These are phyloP conservation scores for Scedosporium minutisporum DNA, from an alignment of 2,329 filamentous ascomycete genomes.

Conservation along the genomic window DNA sequence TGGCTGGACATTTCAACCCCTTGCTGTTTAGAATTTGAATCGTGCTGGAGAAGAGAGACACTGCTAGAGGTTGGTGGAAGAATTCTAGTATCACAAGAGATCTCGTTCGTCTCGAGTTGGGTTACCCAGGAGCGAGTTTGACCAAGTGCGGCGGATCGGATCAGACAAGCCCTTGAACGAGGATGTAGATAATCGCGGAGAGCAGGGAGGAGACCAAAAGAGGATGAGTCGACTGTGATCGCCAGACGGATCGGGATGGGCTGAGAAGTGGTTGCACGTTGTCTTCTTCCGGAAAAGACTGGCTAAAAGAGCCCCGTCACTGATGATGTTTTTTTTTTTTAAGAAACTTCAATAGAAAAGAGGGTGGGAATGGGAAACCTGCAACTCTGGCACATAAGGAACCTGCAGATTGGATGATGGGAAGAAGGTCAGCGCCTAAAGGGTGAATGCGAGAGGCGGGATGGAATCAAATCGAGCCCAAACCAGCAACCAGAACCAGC, in stretches of 20 bases:
- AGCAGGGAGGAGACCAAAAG: neutral
- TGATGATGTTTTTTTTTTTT: neutral
- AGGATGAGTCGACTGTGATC: neutral
- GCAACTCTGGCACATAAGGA: neutral
- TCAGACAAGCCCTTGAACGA: conserved; percentile 1
- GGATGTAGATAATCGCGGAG: neutral
- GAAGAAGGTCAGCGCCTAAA: neutral
- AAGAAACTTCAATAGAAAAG: neutral
- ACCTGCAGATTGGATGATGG: conserved; percentile 1
- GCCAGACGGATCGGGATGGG: neutral
- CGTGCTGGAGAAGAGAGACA: neutral
- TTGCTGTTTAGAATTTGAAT: neutral
- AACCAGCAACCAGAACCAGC: neutral
- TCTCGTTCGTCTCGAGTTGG: neutral
- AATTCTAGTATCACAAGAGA: neutral
- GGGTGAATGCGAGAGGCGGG: conserved; percentile 1
- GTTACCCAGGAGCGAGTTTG: neutral
- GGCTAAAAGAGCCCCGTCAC: neutral
- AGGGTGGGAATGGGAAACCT: neutral
- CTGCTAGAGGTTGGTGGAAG: neutral
- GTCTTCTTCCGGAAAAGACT: conserved; percentile 3
- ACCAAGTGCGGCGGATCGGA: neutral
- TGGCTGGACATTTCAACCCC: too few relatives aligned
- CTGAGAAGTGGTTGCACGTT: neutral
- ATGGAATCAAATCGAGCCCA: neutral